Conservation (phyloP, 192 early-diverging fungal species). For the Backusella parvicylindrica region DNA sequence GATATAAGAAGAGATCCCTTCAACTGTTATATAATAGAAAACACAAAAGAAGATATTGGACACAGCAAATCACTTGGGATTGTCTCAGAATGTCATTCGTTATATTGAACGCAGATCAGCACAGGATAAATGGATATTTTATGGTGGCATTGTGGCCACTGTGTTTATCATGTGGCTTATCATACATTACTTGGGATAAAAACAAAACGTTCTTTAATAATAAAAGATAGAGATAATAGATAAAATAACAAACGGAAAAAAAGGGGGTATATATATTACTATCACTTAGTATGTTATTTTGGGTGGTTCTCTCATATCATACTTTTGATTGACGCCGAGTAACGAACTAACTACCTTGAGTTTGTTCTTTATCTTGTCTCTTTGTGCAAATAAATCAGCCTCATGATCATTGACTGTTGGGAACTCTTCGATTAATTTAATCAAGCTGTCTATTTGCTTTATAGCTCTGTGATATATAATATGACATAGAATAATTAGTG, state of each 20-base stretch:
- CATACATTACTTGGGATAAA: conserved; percentile 47
- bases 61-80: conserved; percentile 53
- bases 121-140: conserved; percentile 63
- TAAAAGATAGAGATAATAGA: background rate
- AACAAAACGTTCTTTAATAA: background rate
- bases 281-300: conserved; percentile 28
- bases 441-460: conserved; percentile 43
- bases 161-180: conserved; percentile 52
- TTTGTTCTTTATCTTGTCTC: conserved; percentile 54
- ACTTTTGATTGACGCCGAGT: conserved; percentile 34
- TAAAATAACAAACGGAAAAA: background rate
- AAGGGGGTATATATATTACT: background rate
- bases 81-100: conserved; percentile 56
- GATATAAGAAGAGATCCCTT: background rate
- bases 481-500: too few species aligned
- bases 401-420: conserved; percentile 47
- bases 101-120: conserved; percentile 52
- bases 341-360: conserved; percentile 46
- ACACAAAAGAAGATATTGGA: conserved; percentile 54
- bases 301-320: conserved; percentile 1
- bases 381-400: conserved; percentile 43
- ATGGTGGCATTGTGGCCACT: conserved; percentile 47
- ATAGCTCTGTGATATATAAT: conserved; percentile 32
- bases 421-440: conserved; percentile 40
- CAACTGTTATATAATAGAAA: conserved; percentile 32